Conservation (phyloP, 805 yeast genomes). For the Barnettozyma vustinii region DNA sequence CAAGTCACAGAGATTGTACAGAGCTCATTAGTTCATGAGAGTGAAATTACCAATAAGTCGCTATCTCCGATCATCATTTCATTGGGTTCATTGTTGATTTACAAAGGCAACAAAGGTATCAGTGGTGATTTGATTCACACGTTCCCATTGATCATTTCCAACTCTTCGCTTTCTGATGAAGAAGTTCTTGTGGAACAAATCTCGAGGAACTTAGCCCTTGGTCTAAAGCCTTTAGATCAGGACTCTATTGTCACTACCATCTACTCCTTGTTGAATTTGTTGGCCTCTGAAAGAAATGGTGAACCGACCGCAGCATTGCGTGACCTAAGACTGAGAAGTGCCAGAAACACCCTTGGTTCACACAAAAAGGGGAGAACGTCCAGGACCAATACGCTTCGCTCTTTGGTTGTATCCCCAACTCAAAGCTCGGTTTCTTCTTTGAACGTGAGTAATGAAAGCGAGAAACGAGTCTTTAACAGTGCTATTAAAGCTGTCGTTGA, state of each 20-base stretch:
- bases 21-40: constrained; percentile 45
- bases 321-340: constrained; percentile 30
- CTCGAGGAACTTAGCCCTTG: constrained; percentile 56
- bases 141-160: constrained; percentile 44
- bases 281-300: constrained; percentile 49
- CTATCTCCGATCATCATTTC: constrained; percentile 48
- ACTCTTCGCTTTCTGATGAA: constrained; percentile 44
- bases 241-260: constrained; percentile 81
- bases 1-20: constrained; percentile 42
- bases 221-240: constrained; percentile 64
- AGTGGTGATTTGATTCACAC: constrained; percentile 31
- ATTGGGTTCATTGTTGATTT: constrained; percentile 50
- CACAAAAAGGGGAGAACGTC: constrained; percentile 11
- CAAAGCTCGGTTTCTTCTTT: constrained; percentile 5
- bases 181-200: constrained; percentile 43
- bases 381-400: constrained; percentile 21
- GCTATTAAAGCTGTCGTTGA: constrained; percentile 64
- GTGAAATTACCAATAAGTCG: constrained; percentile 46
- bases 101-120: constrained; percentile 28
- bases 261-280: constrained; percentile 73
- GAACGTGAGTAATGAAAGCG: constrained; percentile 4
- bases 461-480: constrained; percentile 45
- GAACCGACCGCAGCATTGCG: constrained; percentile 30
- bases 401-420: constrained; percentile 6
- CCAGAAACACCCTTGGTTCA: constrained; percentile 19